A percentile compares a stretch with the other conserved stretches of the same genome.
phyloP scores from a whole-genome alignment of 164 flowering plant species.

The Nymphaea thermarum region DNA sequence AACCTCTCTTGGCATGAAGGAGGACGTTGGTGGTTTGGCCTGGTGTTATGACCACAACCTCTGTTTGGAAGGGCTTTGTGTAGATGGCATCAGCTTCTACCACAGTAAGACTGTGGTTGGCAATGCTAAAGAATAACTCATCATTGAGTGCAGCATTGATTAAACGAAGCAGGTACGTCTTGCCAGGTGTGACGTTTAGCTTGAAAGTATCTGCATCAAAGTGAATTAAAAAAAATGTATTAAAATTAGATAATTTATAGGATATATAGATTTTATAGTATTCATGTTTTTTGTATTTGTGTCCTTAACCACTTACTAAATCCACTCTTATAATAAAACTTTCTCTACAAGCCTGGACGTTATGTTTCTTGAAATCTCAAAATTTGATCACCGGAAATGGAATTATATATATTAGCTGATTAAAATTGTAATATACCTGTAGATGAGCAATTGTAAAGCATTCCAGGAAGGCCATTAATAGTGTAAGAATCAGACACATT shows the following conservation, averaged over 20 bases:
- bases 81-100: slow-evolving; percentile 49
- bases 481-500: slow-evolving; percentile 53
- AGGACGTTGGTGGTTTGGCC: slow-evolving; percentile 60
- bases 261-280: no score
- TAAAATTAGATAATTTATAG: no score
- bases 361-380: not conserved
- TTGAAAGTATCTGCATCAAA: slow-evolving; percentile 33
- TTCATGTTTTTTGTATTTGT: no score
- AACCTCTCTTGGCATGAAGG: slow-evolving; percentile 23
- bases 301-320: no score
- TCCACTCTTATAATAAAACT: no score
- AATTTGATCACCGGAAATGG: not conserved
- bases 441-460: slow-evolving; percentile 38
- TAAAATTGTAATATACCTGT: slow-evolving; percentile 18
- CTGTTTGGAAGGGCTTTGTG: slow-evolving; percentile 34
- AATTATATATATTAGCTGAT: not conserved
- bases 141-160: slow-evolving; percentile 64
- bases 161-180: slow-evolving; percentile 39
- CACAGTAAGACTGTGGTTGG: slow-evolving; percentile 41
- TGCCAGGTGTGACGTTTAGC: slow-evolving; percentile 42
- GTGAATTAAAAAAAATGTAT: not conserved
- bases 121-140: slow-evolving; percentile 55
- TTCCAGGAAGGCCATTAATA: slow-evolving; percentile 55
- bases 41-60: slow-evolving; percentile 28
- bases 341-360: no score